Evolutionary conservation across 129 eudicot genomes (phyloP).

Genomic region (Pulicaria dysenterica): DNA sequence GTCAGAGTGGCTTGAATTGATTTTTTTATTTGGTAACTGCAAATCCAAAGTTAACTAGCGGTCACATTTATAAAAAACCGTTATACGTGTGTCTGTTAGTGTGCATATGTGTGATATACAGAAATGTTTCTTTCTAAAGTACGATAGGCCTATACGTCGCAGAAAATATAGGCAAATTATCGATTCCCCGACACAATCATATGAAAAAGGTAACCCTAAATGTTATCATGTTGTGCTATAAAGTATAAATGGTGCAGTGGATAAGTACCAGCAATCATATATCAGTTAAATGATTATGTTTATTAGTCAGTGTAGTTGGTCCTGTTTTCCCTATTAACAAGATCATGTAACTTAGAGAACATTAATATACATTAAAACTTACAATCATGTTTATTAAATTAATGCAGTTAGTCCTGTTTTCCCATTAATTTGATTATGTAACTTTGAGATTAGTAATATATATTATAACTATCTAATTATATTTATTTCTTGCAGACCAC

Average conservation of each 20-base stretch:
- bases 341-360: background rate
- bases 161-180: constrained; percentile 21
- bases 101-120: constrained; percentile 5
- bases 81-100: background rate
- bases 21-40: no score
- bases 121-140: constrained; percentile 1
- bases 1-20: no score
- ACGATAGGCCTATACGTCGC: background rate
- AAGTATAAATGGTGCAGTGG: background rate
- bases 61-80: background rate
- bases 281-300: background rate
- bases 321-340: background rate
- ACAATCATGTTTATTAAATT: no score
- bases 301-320: background rate
- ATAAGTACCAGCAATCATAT: background rate
- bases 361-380: no score
- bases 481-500: no score
- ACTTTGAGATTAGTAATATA: no score
- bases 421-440: background rate
- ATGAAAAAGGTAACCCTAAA: background rate
- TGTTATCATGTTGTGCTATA: background rate
- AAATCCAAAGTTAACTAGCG: background rate
- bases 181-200: background rate
- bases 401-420: background rate
- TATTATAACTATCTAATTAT: no score